phyloP scores from a whole-genome alignment of 805 yeast genomes.

The Metschnikowia vanudenii region DNA sequence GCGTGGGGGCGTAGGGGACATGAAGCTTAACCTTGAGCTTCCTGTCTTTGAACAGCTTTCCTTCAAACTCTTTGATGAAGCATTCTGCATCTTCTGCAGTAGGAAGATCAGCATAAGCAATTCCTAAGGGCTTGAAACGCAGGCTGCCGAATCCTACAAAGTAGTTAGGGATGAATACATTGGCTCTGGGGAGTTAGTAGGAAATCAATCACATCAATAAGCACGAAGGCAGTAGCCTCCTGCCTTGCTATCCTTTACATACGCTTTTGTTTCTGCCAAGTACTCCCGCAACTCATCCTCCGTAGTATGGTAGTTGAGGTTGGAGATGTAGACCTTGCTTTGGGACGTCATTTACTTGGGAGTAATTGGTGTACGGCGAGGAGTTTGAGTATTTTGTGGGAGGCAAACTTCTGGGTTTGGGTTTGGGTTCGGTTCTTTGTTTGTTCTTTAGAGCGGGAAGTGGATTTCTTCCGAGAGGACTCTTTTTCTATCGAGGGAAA shows the following conservation, averaged over 20 bases:
- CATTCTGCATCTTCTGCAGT: constrained; percentile 27
- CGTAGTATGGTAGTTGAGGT: constrained; percentile 51
- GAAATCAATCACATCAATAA: background rate
- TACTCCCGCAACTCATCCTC: constrained; percentile 50
- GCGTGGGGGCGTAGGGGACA: constrained; percentile 34
- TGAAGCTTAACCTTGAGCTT: constrained; percentile 40
- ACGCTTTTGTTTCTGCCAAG: constrained; percentile 48
- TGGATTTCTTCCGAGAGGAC: too few species aligned
- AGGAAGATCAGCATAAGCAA: constrained; percentile 42
- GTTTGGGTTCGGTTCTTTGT: too few species aligned
- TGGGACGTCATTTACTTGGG: constrained; percentile 5
- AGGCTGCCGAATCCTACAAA: constrained; percentile 46
- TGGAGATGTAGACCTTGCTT: constrained; percentile 46
- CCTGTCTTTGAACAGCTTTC: constrained; percentile 34
- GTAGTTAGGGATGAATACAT: constrained; percentile 53
- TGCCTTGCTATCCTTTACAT: too few species aligned
- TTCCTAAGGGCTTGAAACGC: constrained; percentile 53
- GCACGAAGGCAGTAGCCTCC: too few species aligned
- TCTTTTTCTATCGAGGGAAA: too few species aligned
- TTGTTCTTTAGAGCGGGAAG: too few species aligned
- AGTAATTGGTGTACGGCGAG: too few species aligned
- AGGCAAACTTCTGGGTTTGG: too few species aligned
- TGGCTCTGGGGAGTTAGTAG: constrained; percentile 18
- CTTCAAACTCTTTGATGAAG: constrained; percentile 28
- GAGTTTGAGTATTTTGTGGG: too few species aligned